Evolutionary conservation across 805 yeast genomes (phyloP), one percentile per base, ranked within the genome.

Genomic region (Yarrowia deformans): DNA sequence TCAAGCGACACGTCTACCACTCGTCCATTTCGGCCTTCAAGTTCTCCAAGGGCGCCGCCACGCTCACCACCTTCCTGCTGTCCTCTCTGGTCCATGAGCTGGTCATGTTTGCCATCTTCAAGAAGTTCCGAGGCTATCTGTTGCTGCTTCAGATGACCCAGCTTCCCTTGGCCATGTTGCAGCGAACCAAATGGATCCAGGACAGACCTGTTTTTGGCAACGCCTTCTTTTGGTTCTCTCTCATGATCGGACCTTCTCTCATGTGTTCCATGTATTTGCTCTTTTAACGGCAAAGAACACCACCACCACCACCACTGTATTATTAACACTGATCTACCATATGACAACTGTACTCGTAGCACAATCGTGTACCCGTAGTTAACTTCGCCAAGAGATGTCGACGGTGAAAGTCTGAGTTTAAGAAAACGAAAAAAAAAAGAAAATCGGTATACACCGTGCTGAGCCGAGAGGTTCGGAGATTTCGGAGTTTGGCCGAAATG

Each of bases 1-100:
- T 95, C 70, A 81, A 93, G 55, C 85, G 98, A 72, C 99, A 96
- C 76, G 98, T 95, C 2, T 96, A 95, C 78, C 97, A 93, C 76
- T 88, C 96, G 34, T 87, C 95, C 10, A 90, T 94, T 70, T 87
- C 95, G 72, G 88, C 92, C 0, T 82, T 92, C 69, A 83, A 87
- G 39, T 80, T 93, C 69, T 84, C 86, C 71, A 91, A 88, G 75
- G 70, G 75, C 1, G 82, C 84, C 58, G 98, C 98, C 0, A 89
- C 96, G 1, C 75, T 92, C 35, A 77, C 90, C 74, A 77, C 81
- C 12, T 79, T 76, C 55, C 74, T 93, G 18, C 78, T 96, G 52
- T 91, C 97, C 70, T 85, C 97, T 4, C 71, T 90, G 5, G 86
- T 95, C 55, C 99, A 95, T 78, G 99, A 95, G 78, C 77, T 93